Conservation (phyloP, 371 early-diverging fungal genomes). For the Capniomyces stellatus region DNA sequence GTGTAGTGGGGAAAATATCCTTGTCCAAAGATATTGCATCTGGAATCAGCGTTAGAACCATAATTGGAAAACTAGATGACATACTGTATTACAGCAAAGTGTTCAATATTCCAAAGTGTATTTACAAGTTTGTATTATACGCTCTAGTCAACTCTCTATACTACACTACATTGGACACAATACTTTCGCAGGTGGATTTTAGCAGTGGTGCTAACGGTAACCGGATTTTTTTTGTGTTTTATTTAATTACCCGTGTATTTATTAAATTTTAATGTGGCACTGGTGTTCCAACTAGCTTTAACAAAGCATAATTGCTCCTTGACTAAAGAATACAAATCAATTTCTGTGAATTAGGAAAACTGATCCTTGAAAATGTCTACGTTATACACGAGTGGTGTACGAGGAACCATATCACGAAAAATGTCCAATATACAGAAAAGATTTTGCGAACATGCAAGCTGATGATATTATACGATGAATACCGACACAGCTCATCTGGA, state of each 20-base stretch:
- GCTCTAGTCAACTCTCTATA: neutral
- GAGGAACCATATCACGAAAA: neutral
- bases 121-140: neutral
- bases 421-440: neutral
- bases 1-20: neutral
- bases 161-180: neutral
- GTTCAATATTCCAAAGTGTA: neutral
- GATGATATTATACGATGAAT: neutral
- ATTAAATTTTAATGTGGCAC: too few relatives aligned
- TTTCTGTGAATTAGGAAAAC: neutral
- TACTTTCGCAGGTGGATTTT: neutral
- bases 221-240: neutral
- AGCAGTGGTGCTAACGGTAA: neutral
- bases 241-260: neutral
- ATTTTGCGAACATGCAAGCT: neutral
- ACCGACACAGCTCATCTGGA: neutral
- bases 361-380: neutral
- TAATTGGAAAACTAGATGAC: neutral
- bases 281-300: too few relatives aligned
- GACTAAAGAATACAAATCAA: too few relatives aligned
- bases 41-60: too few relatives aligned
- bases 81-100: neutral
- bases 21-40: too few relatives aligned
- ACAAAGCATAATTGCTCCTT: too few relatives aligned
- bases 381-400: neutral